Conservation (phyloP, 306 rosid species). For the Arachis hypogaea region DNA sequence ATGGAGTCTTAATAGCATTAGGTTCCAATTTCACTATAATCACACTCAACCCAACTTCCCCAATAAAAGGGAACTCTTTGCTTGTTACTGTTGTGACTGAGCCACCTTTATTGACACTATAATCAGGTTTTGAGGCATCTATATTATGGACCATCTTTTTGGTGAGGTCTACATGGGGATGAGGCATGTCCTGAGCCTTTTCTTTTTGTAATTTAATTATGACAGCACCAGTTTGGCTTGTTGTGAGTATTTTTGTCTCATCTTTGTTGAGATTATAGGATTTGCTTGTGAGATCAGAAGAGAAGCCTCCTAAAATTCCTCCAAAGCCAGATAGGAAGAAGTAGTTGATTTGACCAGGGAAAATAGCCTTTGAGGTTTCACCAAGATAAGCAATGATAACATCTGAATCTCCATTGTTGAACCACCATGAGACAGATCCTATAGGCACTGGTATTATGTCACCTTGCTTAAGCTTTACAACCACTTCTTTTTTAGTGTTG, state of each 20-base stretch:
- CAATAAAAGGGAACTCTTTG: slow-evolving; percentile 48
- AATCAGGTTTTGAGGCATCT: slow-evolving; percentile 27
- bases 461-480: slow-evolving; percentile 55
- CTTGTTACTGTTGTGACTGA: slow-evolving; percentile 43
- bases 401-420: slow-evolving; percentile 57
- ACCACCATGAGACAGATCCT: slow-evolving; percentile 79
- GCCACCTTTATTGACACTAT: slow-evolving; percentile 35
- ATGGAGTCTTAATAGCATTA: slow-evolving; percentile 48
- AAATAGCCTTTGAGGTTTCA: slow-evolving; percentile 46
- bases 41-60: slow-evolving; percentile 53
- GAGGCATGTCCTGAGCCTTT: slow-evolving; percentile 41
- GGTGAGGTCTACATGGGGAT: slow-evolving; percentile 35
- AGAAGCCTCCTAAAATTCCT: slow-evolving; percentile 52
- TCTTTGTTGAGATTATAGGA: slow-evolving; percentile 35
- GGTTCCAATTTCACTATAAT: slow-evolving; percentile 47
- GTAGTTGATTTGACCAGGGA: slow-evolving; percentile 56
- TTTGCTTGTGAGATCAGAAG: slow-evolving; percentile 46
- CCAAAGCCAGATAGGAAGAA: slow-evolving; percentile 51
- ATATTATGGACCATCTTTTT: slow-evolving; percentile 49
- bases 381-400: slow-evolving; percentile 53
- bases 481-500: slow-evolving; percentile 42
- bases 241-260: slow-evolving; percentile 46
- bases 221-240: slow-evolving; percentile 51
- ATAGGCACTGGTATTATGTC: slow-evolving; percentile 57
- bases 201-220: slow-evolving; percentile 40